Conservation (phyloP, 257 asterid species). For the Primulina huaijiensis region DNA sequence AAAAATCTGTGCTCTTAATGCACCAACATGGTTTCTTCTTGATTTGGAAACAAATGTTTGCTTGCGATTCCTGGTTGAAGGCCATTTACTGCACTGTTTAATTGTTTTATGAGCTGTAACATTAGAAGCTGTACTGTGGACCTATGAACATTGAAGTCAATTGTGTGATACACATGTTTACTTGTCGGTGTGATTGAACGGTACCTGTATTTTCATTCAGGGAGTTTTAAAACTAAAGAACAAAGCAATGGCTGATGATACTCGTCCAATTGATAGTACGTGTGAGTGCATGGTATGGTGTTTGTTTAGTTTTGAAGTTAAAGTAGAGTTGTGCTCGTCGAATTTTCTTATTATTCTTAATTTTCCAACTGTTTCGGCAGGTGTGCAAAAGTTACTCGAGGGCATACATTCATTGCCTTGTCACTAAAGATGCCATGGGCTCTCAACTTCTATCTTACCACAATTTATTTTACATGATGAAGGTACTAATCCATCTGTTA, state of each 20-base stretch:
- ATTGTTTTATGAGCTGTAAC: not conserved
- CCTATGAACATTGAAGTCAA: not conserved
- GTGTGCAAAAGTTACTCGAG: constrained; percentile 85
- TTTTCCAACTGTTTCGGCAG: constrained; percentile 35
- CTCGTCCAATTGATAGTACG: constrained; percentile 69
- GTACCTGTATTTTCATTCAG: constrained; percentile 39
- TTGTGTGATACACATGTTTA: not conserved
- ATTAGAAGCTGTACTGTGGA: not conserved
- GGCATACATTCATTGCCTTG: constrained; percentile 92
- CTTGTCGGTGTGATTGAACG: not conserved
- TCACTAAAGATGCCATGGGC: constrained; percentile 97
- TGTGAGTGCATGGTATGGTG: constrained; percentile 84
- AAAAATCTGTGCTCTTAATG: too few species aligned
- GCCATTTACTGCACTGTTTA: not conserved
- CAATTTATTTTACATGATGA: constrained; percentile 88
- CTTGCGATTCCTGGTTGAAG: not conserved
- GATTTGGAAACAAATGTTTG: not conserved
- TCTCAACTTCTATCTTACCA: constrained; percentile 93
- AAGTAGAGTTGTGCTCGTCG: not conserved
- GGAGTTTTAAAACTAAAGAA: constrained; percentile 86
- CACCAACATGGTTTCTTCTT: not conserved
- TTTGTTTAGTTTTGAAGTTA: constrained; percentile 10
- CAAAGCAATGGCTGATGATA: constrained; percentile 78
- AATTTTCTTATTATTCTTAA: constrained; percentile 16
- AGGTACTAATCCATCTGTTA: constrained; percentile 37